Percentiles rank a stretch among this genome's conserved stretches.
Conservation (phyloP, 2,329 filamentous ascomycete species). For the Fusarium proliferatum region DNA sequence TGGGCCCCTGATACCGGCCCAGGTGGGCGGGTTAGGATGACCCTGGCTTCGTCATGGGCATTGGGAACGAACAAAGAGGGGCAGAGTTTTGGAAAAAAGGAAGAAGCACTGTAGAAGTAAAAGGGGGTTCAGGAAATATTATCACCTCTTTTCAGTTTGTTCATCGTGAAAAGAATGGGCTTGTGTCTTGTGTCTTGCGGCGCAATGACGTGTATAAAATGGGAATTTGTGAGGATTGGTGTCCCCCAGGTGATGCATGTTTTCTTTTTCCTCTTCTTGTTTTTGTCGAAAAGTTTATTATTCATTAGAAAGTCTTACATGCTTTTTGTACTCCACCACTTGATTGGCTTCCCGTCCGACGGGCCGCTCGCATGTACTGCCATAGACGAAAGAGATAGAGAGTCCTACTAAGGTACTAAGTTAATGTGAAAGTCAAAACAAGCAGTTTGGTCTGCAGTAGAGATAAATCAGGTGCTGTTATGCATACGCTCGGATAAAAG, state of each 20-base stretch:
- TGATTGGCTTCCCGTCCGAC: conserved; percentile 40
- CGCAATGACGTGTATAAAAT: conserved; percentile 23
- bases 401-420: background rate
- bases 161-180: background rate
- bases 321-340: conserved; percentile 19
- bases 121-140: conserved; percentile 34
- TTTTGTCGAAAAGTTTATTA: conserved; percentile 15
- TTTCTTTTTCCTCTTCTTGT: conserved; percentile 7
- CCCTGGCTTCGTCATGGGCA: conserved; percentile 29
- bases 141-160: background rate
- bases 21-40: conserved; percentile 42
- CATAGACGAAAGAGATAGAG: conserved; percentile 15
- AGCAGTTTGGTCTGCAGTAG: background rate
- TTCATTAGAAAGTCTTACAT: conserved; percentile 2
- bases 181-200: conserved; percentile 1
- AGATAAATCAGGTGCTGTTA: conserved; percentile 9
- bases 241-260: conserved; percentile 36
- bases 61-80: conserved; percentile 29
- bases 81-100: conserved; percentile 13
- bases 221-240: conserved; percentile 8
- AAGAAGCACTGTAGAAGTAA: conserved; percentile 25
- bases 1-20: conserved; percentile 32
- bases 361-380: conserved; percentile 36
- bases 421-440: background rate
- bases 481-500: conserved; percentile 28